Evolutionary conservation across 768 basidiomycete genomes (phyloP).

Genomic region (Cubamyces sp.): DNA sequence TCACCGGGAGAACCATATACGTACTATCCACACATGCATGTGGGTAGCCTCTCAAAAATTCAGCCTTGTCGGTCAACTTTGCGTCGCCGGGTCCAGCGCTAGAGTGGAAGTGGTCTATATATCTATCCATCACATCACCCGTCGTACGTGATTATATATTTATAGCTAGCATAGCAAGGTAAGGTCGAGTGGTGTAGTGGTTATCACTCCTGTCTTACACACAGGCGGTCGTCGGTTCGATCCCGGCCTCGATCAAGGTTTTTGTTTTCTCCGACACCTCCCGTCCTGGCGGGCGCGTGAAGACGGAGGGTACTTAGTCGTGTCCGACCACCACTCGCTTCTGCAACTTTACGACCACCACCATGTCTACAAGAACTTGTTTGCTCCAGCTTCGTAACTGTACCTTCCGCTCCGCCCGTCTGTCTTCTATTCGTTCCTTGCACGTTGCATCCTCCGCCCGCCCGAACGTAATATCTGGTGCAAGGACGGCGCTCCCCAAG

Average conservation of each 20-base stretch:
- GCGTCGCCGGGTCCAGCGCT: too few species aligned
- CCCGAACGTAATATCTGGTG: background rate
- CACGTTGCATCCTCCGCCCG: background rate
- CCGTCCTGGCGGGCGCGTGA: background rate
- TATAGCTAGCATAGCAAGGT: too few species aligned
- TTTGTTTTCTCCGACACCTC: background rate
- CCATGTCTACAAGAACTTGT: background rate
- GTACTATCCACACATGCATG: too few species aligned
- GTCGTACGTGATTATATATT: too few species aligned
- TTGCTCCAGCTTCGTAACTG: background rate
- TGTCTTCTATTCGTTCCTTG: background rate
- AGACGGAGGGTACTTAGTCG: too few species aligned
- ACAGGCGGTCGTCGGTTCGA: slow-evolving; percentile 34
- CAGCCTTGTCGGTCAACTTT: too few species aligned
- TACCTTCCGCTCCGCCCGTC: background rate
- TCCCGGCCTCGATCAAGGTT: slow-evolving; percentile 32
- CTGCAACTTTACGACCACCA: background rate
- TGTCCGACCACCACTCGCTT: background rate
- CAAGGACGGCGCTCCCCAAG: background rate
- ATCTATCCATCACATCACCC: too few species aligned
- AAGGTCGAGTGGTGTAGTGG: slow-evolving; percentile 34
- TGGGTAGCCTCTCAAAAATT: too few species aligned
- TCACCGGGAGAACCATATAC: too few species aligned
- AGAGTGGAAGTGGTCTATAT: too few species aligned
- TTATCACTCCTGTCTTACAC: slow-evolving; percentile 34